These are phyloP conservation scores for Petasospora rhodanensis DNA, from an alignment of 1,139 yeast genomes.

Conservation along the genomic window DNA sequence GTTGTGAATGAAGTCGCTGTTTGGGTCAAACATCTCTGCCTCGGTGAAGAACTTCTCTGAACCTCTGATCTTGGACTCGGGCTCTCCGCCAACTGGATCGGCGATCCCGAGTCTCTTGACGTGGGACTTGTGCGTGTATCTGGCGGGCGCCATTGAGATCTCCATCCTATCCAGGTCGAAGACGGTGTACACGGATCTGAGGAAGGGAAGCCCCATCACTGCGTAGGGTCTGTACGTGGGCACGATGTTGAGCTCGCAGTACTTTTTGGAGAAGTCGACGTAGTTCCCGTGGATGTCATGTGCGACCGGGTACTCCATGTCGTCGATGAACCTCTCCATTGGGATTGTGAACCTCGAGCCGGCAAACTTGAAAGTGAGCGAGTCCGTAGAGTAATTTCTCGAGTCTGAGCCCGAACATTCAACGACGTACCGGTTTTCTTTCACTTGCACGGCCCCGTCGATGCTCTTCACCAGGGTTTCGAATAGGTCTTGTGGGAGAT, in stretches of 20 bases:
- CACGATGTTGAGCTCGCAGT: not conserved
- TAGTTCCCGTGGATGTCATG: too few relatives aligned
- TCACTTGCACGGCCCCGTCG: too few relatives aligned
- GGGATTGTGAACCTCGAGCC: too few relatives aligned
- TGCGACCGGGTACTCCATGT: too few relatives aligned
- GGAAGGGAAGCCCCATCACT: conserved; percentile 63
- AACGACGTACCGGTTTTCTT: too few relatives aligned
- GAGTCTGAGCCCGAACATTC: too few relatives aligned
- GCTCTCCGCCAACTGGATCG: conserved; percentile 7
- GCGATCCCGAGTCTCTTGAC: conserved; percentile 9
- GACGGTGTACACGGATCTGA: conserved; percentile 63
- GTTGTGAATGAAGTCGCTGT: conserved; percentile 16
- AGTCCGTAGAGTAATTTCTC: too few relatives aligned
- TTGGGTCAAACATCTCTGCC: conserved; percentile 13
- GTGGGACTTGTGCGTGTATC: conserved; percentile 10
- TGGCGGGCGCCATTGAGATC: conserved; percentile 59
- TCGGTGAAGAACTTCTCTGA: conserved; percentile 6
- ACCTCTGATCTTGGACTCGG: conserved; percentile 5
- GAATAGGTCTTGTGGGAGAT: conserved; percentile 41
- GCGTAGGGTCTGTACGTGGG: conserved; percentile 9
- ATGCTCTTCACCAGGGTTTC: too few relatives aligned
- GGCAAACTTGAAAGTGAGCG: too few relatives aligned
- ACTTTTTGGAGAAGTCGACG: not conserved
- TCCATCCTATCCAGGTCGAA: conserved; percentile 60
- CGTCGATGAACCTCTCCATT: too few relatives aligned